Conservation (phyloP, 768 basidiomycete genomes). For the Panaeolus cyanescens region DNA sequence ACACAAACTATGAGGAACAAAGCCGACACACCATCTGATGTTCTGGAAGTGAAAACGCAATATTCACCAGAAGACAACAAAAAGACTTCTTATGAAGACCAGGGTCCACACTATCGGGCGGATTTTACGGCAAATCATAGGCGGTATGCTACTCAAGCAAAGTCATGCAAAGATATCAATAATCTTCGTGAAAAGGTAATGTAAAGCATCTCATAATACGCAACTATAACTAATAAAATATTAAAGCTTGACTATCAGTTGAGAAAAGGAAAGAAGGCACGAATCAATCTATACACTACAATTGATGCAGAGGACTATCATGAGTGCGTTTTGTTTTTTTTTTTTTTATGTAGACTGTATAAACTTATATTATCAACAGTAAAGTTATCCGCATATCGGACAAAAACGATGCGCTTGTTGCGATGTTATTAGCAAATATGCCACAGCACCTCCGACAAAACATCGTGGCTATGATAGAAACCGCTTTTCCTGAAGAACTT, state of each 20-base stretch:
- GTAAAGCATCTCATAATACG: background rate
- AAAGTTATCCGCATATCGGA: no score
- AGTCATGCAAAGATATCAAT: background rate
- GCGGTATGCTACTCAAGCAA: background rate
- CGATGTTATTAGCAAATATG: no score
- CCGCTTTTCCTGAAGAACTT: no score
- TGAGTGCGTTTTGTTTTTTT: no score
- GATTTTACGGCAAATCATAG: slow-evolving; percentile 3
- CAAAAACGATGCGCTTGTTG: no score
- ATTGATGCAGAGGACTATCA: slow-evolving; percentile 4
- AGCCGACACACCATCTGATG: background rate
- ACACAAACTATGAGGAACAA: background rate
- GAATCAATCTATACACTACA: background rate
- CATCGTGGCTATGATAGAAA: no score
- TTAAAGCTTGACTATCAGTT: slow-evolving; percentile 7
- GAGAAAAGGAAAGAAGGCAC: background rate
- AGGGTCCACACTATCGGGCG: background rate
- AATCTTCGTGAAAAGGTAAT: slow-evolving; percentile 6
- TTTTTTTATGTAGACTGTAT: no score
- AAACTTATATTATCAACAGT: no score
- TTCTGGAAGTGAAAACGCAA: background rate
- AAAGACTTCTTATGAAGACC: background rate
- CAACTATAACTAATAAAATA: background rate
- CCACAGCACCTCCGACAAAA: no score
- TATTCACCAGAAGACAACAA: background rate